Base-by-base conservation (phyloP, 371 early-diverging fungal species). In the Lichtheimia ornata region DNA sequence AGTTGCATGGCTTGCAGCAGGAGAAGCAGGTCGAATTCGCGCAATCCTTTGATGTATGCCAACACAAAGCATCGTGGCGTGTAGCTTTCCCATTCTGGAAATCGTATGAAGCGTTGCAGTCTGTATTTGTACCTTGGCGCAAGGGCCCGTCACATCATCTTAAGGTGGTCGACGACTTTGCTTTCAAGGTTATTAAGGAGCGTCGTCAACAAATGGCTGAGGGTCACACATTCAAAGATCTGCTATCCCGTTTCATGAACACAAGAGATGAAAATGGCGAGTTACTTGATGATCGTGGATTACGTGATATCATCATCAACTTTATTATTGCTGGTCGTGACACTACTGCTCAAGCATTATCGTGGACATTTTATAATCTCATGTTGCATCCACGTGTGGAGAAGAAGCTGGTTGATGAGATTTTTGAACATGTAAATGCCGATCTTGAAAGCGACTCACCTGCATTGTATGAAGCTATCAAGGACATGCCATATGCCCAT, bases 291-390 rank as follows among this genome's bases (percentile, higher is more conserved):
- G 83, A 86, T 57, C 67, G 81, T 14, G 77, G 81, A 50, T 71
- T 91, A 35, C 71, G 82, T 4, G 91, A 92, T 66, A 77, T 85
- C 53, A 79, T 90, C 3, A 58, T 91, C 52, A 92, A 90, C 72
- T 86, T 90, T 64, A 81, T 89, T 57, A 84, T 89, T 64, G 88
- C 81, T 20, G 81, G 76, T 3, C 74, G 90, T 14, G 90, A 90
- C 55, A 88, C 90, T 0, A 91, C 91, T 2, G 88, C 90, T 0
- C 89, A 89, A 61, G 85, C 88, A 1, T 76, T 91, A 12, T 82
- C 82, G 5, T 92, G 93, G 93, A 78, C 84, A 25, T 83, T 89
- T 59, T 88, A 80, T 53, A 72, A 72, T 35, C 72, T 92, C 18
- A 66, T 79, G 53, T 70, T 76, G 25, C 75, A 85, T 51, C 83